These are phyloP conservation scores for Aurinia saxatilis DNA, from an alignment of 345 rosid species.

Conservation along the genomic window DNA sequence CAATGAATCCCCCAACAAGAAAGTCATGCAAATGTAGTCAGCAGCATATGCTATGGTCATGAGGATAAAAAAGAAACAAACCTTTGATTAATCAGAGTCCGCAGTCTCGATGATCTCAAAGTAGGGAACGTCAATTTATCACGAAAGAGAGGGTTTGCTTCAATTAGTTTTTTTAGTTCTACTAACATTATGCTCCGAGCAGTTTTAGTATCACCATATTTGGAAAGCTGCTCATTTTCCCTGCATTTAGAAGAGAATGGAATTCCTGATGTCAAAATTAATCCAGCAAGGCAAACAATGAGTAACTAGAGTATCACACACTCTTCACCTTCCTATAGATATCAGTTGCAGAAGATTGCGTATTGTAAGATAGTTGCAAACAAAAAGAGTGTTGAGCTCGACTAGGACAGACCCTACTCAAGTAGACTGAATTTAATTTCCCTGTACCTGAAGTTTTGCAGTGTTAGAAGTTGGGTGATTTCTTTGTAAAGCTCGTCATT, in stretches of 20 bases:
- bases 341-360: not conserved
- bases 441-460: slow-evolving; percentile 65
- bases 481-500: slow-evolving; percentile 77
- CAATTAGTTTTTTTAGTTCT: slow-evolving; percentile 69
- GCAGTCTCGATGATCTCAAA: slow-evolving; percentile 58
- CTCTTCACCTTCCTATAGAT: not conserved
- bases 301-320: not conserved
- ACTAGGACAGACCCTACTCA: not conserved
- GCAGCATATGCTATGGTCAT: not conserved
- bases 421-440: not conserved
- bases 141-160: slow-evolving; percentile 72
- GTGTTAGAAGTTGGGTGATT: slow-evolving; percentile 65
- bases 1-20: slow-evolving; percentile 5
- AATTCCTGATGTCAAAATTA: not conserved
- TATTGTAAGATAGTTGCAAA: not conserved
- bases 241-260: slow-evolving; percentile 31
- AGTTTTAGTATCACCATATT: slow-evolving; percentile 72
- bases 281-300: not conserved
- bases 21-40: not conserved
- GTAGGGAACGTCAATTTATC: slow-evolving; percentile 66
- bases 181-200: slow-evolving; percentile 63
- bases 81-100: slow-evolving; percentile 89
- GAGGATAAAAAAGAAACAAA: slow-evolving; percentile 19
- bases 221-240: slow-evolving; percentile 80
- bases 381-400: not conserved